phyloP scores from a whole-genome alignment of 495 filamentous ascomycete genomes.

The Jackrogersella multiformis region DNA sequence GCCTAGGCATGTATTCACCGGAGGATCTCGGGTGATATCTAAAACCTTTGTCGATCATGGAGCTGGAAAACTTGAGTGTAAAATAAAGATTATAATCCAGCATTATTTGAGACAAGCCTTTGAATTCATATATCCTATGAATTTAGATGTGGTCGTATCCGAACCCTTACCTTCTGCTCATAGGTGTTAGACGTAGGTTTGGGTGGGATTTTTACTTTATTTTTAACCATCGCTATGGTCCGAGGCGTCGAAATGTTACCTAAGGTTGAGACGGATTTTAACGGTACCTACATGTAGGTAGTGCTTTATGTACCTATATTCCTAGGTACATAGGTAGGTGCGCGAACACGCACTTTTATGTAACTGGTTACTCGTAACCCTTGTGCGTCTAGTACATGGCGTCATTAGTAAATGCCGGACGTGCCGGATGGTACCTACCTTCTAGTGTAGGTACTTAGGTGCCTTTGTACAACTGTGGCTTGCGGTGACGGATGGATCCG shows the following conservation, averaged over 20 bases:
- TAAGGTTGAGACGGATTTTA: too few species aligned
- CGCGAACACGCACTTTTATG: too few species aligned
- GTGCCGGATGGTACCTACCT: neutral
- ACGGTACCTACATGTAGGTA: neutral
- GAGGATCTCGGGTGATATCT: neutral
- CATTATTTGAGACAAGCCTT: too few species aligned
- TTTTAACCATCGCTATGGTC: too few species aligned
- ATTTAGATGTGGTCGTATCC: too few species aligned
- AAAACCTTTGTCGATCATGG: neutral
- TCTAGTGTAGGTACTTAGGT: neutral
- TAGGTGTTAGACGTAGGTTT: too few species aligned
- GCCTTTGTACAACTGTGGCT: neutral
- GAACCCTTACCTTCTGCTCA: too few species aligned
- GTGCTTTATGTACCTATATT: neutral
- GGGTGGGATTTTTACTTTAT: too few species aligned
- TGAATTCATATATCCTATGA: too few species aligned
- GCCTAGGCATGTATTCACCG: constrained; percentile 44
- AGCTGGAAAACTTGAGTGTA: neutral
- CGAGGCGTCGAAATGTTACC: neutral
- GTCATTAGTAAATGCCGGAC: constrained; percentile 12
- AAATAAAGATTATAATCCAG: too few species aligned
- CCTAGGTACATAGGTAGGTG: too few species aligned
- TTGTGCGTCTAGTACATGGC: constrained; percentile 16
- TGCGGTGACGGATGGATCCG: neutral
- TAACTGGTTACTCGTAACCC: neutral